Evolutionary conservation across 129 eudicot genomes (phyloP).

Genomic region (Scalesia atractyloides): DNA sequence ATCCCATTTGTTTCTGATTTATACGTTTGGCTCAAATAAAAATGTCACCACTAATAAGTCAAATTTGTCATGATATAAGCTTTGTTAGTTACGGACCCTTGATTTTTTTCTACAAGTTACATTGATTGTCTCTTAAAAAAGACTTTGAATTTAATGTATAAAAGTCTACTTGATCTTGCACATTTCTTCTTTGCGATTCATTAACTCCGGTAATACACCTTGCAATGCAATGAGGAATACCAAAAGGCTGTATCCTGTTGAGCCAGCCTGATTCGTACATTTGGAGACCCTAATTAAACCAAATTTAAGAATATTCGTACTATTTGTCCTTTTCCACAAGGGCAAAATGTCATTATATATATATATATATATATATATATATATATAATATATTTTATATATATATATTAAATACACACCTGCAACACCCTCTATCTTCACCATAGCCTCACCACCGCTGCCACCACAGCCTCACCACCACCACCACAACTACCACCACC

Average conservation of each 20-base stretch:
- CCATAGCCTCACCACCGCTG: no score
- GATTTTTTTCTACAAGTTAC: slow-evolving; percentile 9
- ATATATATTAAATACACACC: no score
- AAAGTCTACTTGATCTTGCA: slow-evolving; percentile 69
- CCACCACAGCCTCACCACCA: no score
- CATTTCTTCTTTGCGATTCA: slow-evolving; percentile 58
- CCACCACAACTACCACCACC: no score
- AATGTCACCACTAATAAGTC: neutral
- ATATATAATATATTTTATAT: no score
- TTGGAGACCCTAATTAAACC: slow-evolving; percentile 62
- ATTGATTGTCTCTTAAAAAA: neutral
- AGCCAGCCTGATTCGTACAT: slow-evolving; percentile 73
- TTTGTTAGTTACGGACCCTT: neutral
- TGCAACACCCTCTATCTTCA: no score
- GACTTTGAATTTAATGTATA: neutral
- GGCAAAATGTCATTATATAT: no score
- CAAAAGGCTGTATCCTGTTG: slow-evolving; percentile 68
- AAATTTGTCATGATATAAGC: no score
- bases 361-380: no score
- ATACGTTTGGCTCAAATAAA: neutral
- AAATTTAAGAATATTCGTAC: neutral
- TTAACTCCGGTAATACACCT: slow-evolving; percentile 71
- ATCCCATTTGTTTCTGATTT: neutral
- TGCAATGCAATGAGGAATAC: slow-evolving; percentile 87
- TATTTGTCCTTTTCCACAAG: no score